A percentile compares a stretch with the other conserved stretches of the same genome.
These are phyloP conservation scores for Arabidopsis thaliana DNA, from an alignment of 345 rosid species.

Conservation along the genomic window DNA sequence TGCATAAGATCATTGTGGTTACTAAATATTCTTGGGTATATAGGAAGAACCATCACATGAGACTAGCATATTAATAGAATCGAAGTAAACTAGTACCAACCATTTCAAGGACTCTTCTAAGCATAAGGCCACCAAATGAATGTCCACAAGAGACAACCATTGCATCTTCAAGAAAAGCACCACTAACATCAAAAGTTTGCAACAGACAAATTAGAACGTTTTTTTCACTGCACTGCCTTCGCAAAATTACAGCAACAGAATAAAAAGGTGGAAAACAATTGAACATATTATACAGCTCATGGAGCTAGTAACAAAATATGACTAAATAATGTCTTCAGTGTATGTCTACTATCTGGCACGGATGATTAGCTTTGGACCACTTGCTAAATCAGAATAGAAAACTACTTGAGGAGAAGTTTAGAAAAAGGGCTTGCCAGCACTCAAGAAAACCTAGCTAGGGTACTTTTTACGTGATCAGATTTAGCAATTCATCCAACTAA, in stretches of 20 bases:
- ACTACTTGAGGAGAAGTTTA: constrained; percentile 2
- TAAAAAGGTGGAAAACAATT: not conserved
- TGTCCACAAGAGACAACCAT: constrained; percentile 93
- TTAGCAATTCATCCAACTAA: constrained; percentile 13
- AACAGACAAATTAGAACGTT: constrained; percentile 33
- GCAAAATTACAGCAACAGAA: not conserved
- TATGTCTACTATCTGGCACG: constrained; percentile 2
- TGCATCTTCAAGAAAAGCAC: constrained; percentile 98
- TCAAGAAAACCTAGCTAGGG: not conserved
- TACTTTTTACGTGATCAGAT: constrained; percentile 15
- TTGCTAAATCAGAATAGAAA: constrained; percentile 16
- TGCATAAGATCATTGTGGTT: constrained; percentile 52
- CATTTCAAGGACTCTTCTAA: constrained; percentile 82
- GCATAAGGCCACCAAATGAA: constrained; percentile 98
- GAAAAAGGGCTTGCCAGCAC: constrained; percentile 15
- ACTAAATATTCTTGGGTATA: constrained; percentile 34
- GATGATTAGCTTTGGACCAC: constrained; percentile 1
- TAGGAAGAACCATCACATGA: constrained; percentile 29
- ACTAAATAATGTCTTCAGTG: not conserved
- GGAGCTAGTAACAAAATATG: constrained; percentile 4
- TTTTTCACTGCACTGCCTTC: not conserved
- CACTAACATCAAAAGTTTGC: constrained; percentile 59
- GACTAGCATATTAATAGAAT: constrained; percentile 22
- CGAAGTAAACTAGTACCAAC: constrained; percentile 51
- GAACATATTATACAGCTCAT: constrained; percentile 7